A percentile compares a stretch with the other conserved stretches of the same genome.
These are phyloP conservation scores for Plasmodium adleri DNA, from an alignment of 169 alveolate genomes.

Conservation along the genomic window DNA sequence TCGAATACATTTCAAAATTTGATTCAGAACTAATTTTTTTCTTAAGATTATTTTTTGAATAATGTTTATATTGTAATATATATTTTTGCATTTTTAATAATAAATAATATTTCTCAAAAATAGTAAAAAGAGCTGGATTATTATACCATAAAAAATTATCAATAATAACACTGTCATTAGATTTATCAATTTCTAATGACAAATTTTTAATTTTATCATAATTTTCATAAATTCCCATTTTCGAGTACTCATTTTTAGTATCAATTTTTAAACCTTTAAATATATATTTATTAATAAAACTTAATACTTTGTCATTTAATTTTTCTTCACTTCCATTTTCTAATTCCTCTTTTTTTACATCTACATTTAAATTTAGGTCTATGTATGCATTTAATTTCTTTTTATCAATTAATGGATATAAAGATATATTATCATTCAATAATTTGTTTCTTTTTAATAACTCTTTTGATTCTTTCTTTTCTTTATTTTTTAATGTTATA, in stretches of 20 bases:
- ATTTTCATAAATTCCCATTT: conserved; percentile 6
- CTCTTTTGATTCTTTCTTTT: conserved; percentile 4
- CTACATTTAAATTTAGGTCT: conserved; percentile 37
- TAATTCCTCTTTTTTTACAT: conserved; percentile 2
- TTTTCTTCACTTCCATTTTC: neutral
- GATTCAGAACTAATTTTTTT: conserved; percentile 50
- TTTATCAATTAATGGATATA: conserved; percentile 39
- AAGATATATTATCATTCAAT: conserved; percentile 3
- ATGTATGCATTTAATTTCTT: conserved; percentile 30
- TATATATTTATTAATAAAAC: conserved; percentile 27
- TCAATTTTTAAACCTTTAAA: conserved; percentile 22
- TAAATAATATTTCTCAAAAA: conserved; percentile 62
- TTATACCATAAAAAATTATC: conserved; percentile 58
- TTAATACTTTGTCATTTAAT: neutral
- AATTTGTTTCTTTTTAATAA: neutral
- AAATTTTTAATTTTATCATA: conserved; percentile 14
- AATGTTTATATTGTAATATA: conserved; percentile 48
- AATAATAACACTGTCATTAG: conserved; percentile 21
- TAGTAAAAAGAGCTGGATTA: conserved; percentile 45
- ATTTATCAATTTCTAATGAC: neutral
- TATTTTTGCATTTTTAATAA: conserved; percentile 67
- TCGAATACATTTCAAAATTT: conserved; percentile 38
- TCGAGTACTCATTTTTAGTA: neutral
- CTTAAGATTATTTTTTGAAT: conserved; percentile 58
- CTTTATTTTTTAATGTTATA: neutral